A percentile compares a stretch with the other conserved stretches of the same genome.
phyloP scores from a whole-genome alignment of 2,329 filamentous ascomycete genomes.

The Macrophomina tecta region DNA sequence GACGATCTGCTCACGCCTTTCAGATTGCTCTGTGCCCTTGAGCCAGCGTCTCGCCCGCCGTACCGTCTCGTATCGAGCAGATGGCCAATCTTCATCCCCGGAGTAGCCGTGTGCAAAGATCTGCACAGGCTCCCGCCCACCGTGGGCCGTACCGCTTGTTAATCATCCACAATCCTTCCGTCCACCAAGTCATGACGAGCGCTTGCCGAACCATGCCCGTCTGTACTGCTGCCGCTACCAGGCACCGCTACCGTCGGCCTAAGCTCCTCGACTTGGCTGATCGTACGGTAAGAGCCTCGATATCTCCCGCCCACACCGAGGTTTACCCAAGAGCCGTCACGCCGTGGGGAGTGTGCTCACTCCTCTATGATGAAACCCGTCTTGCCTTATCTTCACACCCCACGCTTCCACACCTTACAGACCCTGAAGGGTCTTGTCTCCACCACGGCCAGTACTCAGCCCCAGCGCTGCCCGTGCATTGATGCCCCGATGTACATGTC shows the following conservation, averaged over 20 bases:
- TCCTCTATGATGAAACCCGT: neutral
- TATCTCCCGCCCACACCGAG: neutral
- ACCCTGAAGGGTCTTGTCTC: constrained; percentile 11
- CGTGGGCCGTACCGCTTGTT: constrained; percentile 21
- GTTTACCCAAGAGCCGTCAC: neutral
- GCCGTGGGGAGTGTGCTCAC: neutral
- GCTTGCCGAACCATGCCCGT: neutral
- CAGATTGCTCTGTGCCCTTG: neutral
- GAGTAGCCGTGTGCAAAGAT: neutral
- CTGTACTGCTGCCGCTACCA: constrained; percentile 1
- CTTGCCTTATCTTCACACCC: neutral
- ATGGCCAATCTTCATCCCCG: neutral
- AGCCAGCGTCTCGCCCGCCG: neutral
- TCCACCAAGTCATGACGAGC: neutral
- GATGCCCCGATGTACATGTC: constrained; percentile 1
- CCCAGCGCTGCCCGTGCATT: constrained; percentile 5
- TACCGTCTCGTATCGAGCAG: neutral
- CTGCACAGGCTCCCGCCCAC: constrained; percentile 10
- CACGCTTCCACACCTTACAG: neutral
- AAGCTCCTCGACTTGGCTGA: neutral
- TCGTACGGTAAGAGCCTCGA: constrained; percentile 2
- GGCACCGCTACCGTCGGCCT: neutral
- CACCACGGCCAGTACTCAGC: neutral
- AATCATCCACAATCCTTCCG: neutral
- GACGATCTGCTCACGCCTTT: neutral